phyloP scores from a whole-genome alignment of 305 asterid species.

The Fraxinus xanthoxyloides region DNA sequence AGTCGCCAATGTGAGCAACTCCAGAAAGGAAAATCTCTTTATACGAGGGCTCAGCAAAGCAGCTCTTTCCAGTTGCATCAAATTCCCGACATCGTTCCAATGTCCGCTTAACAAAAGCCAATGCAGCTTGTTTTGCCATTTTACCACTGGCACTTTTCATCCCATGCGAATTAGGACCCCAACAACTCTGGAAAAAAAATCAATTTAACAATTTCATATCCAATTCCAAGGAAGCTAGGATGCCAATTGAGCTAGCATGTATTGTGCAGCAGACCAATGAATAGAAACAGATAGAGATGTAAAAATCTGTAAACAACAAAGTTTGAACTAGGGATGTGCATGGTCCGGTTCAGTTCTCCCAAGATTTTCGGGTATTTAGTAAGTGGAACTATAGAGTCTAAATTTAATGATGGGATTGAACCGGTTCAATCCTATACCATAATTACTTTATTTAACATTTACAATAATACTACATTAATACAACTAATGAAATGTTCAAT shows the following conservation, averaged over 20 bases:
- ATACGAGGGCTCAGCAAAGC: conserved; percentile 69
- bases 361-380: too few species aligned
- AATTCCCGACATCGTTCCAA: conserved; percentile 70
- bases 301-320: not conserved
- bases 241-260: not conserved
- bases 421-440: not conserved
- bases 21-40: conserved; percentile 73
- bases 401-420: too few species aligned
- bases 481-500: not conserved
- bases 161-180: conserved; percentile 82
- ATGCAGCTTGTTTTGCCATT: conserved; percentile 84
- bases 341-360: not conserved
- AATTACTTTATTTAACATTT: too few species aligned
- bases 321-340: not conserved
- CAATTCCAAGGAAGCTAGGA: conserved; percentile 3
- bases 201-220: conserved; percentile 9
- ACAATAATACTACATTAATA: not conserved
- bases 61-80: conserved; percentile 70
- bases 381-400: too few species aligned
- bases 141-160: conserved; percentile 80
- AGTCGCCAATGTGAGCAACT: conserved; percentile 51
- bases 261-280: conserved; percentile 5
- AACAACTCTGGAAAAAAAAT: conserved; percentile 57
- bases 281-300: not conserved
- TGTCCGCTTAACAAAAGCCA: conserved; percentile 76